Evolutionary conservation across 306 rosid species (phyloP), one percentile per base, ranked within the genome.

Genomic region (Inga leiocalycina): DNA sequence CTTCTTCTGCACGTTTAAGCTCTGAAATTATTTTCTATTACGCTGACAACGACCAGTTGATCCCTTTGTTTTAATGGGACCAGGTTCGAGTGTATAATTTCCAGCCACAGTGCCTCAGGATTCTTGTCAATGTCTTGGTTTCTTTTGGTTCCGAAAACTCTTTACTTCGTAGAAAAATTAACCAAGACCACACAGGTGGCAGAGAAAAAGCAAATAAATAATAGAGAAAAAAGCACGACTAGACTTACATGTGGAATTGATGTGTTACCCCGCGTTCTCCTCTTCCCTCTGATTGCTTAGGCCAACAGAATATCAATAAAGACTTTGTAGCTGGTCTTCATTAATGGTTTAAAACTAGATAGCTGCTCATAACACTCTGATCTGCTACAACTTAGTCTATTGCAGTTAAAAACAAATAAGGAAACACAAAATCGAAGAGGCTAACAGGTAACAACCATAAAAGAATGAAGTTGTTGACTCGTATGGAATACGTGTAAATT

Each of bases 11-110:
- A 73, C 76, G 87, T 76, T 85, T 75, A 62, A 85, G 88, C 90
- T 84, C 85, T 85, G 80, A 79, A 79, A 76, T 75, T 46, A 68
- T 88, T 89, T 89, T 79, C 77, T 77, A 79, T 81, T 51, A 9
- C 71, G 80, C 59, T 89, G 93, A 89, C 84, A 88, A 84, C 10
- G 89, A 89, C 89, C 80, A 46, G 86, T 79, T 76, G 27, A 62
- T 74, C 72, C 68, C 87, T 87, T 79, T 75, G 15, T 72, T 83
- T 85, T 66, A 78, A 82, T 80, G 89, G 89, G 89, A 70, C 87
- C 93, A 48, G 22, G 79, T 76, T 81, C 81, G 79, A 71, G 81
- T 80, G 44, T 49, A 41, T 80, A 45, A 77, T 88, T 80, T 84
- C 85, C 80, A 81, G 76, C 80, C 72, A 51, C 72, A 22, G 74